Conservation (phyloP, 805 yeast genomes). For the Suhomyces pyralidae region DNA sequence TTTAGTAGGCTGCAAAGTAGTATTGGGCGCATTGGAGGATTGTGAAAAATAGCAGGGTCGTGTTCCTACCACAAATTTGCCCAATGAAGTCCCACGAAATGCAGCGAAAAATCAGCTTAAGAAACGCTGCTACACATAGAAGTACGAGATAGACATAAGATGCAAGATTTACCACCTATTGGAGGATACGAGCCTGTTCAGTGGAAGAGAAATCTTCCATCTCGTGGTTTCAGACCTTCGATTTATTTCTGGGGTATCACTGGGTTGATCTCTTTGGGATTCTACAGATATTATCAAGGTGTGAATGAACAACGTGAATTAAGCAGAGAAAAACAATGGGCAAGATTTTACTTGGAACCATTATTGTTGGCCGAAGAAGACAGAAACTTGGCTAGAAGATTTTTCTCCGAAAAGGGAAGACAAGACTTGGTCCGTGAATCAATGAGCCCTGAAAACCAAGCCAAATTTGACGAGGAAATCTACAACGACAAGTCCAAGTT, state of each 20-base stretch:
- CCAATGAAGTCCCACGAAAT: conserved; percentile 7
- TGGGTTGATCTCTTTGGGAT: conserved; percentile 68
- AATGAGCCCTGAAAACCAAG: conserved; percentile 37
- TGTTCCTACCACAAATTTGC: conserved; percentile 1
- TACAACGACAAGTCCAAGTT: conserved; percentile 44
- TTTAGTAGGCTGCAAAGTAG: not conserved
- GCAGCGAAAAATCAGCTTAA: conserved; percentile 3
- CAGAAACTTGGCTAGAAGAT: conserved; percentile 71
- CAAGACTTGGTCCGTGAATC: conserved; percentile 52
- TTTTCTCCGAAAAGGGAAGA: conserved; percentile 59
- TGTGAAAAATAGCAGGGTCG: conserved; percentile 1
- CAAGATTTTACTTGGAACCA: conserved; percentile 70
- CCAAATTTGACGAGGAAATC: conserved; percentile 41
- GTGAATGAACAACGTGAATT: conserved; percentile 75
- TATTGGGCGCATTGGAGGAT: not conserved
- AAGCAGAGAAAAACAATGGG: conserved; percentile 72
- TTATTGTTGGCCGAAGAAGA: conserved; percentile 79
- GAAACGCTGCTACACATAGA: not conserved
- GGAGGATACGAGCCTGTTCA: conserved; percentile 85
- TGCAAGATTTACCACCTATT: conserved; percentile 84
- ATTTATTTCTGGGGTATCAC: conserved; percentile 64
- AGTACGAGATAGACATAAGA: conserved; percentile 10
- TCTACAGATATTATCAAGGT: conserved; percentile 61
- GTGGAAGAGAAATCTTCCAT: conserved; percentile 84
- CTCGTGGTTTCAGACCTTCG: conserved; percentile 80